Base-by-base conservation (phyloP, 345 rosid genomes). In the Gossypium longicalyx region DNA sequence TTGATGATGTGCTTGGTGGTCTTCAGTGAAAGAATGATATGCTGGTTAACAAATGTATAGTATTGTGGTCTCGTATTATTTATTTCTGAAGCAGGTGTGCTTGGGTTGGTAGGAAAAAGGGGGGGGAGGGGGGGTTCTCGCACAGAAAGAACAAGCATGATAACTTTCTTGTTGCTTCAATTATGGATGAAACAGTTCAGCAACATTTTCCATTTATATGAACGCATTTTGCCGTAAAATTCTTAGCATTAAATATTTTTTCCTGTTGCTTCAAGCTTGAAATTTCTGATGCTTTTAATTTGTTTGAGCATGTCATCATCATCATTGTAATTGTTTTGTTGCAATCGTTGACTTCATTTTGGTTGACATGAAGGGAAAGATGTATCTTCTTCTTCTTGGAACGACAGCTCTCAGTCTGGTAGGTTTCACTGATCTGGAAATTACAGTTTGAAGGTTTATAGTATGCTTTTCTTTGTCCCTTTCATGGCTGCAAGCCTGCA, bases 341-440 rank as follows among this genome's bases (percentile, higher is more conserved):
- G 29, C 71, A 71, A 49, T 13, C 57, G 19, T 63, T 74, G 53
- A 64, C 74, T 67, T 64, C 23, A 67, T 29, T 53, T 57, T 57
- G 56, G 76, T 17, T 78, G 70, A 71, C 82, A 59, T 86, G 80
- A 81, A 96, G 99, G 97, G 97, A 79, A 96, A 96, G 88, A 93
- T 96, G 97, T 96, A 96, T 80, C 95, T 96, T 70, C 98, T 96
- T 80, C 98, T 96, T 72, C 89, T 96, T 72, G 64, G 64, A 27
- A 60, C 64, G 25, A 60, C 64, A 6, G 64, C 64, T 7, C 43
- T 60, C 27, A 60, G 64, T 25, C 64, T 60, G 64, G 64, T 60
- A 25, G 64, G 64, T 60, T 60, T 60, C 64, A 7, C 22, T 54
- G 59, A 6, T 54, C 12, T n/a, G 59, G 3, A 54, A 54, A 54